Conservation (phyloP, 1,284 basidiomycete genomes). For the Albatrellus sp. region DNA sequence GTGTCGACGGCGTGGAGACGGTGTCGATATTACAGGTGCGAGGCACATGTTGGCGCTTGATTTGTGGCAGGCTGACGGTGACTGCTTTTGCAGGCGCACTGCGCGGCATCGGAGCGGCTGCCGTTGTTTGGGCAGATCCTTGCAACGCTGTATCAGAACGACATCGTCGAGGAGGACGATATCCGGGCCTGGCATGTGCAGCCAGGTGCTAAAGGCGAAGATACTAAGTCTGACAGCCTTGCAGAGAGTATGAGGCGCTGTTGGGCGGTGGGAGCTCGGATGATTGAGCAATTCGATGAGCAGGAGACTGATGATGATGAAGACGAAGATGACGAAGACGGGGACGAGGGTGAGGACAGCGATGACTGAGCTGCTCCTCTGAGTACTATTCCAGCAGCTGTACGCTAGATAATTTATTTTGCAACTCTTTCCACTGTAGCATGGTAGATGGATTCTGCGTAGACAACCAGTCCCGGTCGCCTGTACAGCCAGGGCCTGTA, state of each 20-base stretch:
- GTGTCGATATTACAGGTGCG: conserved; percentile 57
- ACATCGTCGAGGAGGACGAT: conserved; percentile 71
- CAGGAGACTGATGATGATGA: conserved; percentile 54
- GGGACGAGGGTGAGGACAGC: conserved; percentile 6
- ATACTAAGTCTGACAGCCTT: conserved; percentile 24
- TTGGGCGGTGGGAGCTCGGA: conserved; percentile 57
- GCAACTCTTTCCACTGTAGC: no score
- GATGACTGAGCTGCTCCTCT: background rate
- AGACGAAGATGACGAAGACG: conserved; percentile 19
- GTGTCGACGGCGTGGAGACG: conserved; percentile 65
- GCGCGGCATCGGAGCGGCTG: conserved; percentile 45
- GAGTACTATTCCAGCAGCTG: no score
- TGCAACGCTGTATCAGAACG: conserved; percentile 61
- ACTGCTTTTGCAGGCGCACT: conserved; percentile 36
- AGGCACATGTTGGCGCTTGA: conserved; percentile 1
- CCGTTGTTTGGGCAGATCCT: conserved; percentile 66
- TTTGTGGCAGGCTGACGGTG: background rate
- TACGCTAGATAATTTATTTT: no score
- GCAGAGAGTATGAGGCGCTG: conserved; percentile 51
- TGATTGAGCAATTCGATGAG: conserved; percentile 69
- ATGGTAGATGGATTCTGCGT: no score
- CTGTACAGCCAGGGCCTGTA: no score
- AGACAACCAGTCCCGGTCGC: no score
- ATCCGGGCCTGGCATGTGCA: conserved; percentile 58
- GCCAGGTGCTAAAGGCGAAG: conserved; percentile 37